A percentile compares a stretch with the other conserved stretches of the same genome.
phyloP scores from a whole-genome alignment of 768 basidiomycete genomes.

The Tricholoma furcatifolium region DNA sequence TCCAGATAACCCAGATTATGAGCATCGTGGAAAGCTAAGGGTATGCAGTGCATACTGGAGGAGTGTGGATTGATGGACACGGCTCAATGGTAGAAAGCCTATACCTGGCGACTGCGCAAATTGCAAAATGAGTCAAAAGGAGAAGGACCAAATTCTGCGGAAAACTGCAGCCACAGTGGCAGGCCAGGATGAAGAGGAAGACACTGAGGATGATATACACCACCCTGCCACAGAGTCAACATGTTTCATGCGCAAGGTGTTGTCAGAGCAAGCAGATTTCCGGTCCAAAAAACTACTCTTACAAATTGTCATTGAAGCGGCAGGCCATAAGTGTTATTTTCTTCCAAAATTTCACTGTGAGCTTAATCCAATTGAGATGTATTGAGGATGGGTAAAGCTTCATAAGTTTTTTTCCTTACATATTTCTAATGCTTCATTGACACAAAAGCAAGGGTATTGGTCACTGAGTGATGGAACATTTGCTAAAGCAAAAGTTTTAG shows the following conservation, averaged over 20 bases:
- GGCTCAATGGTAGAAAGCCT: conserved; percentile 3
- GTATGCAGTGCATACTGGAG: conserved; percentile 9
- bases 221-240: background rate
- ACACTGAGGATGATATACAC: background rate
- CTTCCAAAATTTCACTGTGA: too few relatives aligned
- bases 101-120: conserved; percentile 6
- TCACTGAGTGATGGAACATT: background rate
- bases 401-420: too few relatives aligned
- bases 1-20: conserved; percentile 2
- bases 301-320: background rate
- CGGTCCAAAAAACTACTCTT: background rate
- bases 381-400: background rate
- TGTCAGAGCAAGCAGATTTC: background rate
- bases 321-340: background rate
- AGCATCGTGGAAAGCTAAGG: conserved; percentile 6
- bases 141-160: background rate
- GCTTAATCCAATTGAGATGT: background rate
- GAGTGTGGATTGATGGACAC: conserved; percentile 4
- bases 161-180: background rate
- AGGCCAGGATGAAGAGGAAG: background rate
- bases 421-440: too few relatives aligned
- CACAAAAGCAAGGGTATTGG: too few relatives aligned
- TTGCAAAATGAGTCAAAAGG: conserved; percentile 8
- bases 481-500: background rate
- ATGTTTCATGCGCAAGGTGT: background rate